Conservation (phyloP, 345 rosid genomes). For the Gossypium arboreum region DNA sequence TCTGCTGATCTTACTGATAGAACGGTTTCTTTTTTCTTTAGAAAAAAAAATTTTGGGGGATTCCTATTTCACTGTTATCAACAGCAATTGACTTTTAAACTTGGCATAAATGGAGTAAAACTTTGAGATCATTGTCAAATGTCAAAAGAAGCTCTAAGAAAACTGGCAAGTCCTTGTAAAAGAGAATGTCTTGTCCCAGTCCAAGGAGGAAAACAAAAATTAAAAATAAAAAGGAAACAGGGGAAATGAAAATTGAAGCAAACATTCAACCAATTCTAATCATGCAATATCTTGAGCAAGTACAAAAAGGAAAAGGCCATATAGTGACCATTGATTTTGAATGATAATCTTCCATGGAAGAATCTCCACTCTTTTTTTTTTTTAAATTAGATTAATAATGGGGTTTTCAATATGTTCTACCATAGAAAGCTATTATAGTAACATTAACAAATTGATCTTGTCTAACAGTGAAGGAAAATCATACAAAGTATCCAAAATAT, state of each 20-base stretch:
- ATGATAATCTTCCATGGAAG: constrained; percentile 5
- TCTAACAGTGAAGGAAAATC: background rate
- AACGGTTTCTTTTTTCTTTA: constrained; percentile 8
- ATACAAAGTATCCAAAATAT: background rate
- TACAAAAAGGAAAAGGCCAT: constrained; percentile 7
- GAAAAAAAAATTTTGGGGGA: background rate
- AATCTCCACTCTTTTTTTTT: background rate
- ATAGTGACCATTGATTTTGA: constrained; percentile 6
- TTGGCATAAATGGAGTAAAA: background rate
- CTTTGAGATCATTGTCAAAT: constrained; percentile 9
- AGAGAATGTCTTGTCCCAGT: constrained; percentile 3
- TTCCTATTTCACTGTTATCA: background rate
- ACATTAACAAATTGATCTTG: constrained; percentile 4
- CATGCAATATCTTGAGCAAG: constrained; percentile 13
- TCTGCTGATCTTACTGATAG: constrained; percentile 19
- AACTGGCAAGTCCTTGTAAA: background rate
- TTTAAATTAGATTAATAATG: background rate
- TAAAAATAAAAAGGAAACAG: background rate
- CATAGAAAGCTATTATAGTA: background rate
- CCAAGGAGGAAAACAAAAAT: background rate
- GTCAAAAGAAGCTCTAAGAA: background rate
- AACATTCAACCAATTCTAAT: constrained; percentile 4
- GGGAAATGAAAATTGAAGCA: background rate
- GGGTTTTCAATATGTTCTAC: constrained; percentile 7
- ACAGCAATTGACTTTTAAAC: background rate